These are phyloP conservation scores for Beta lomatogona DNA, from an alignment of 179 eudicot genomes.

Conservation along the genomic window DNA sequence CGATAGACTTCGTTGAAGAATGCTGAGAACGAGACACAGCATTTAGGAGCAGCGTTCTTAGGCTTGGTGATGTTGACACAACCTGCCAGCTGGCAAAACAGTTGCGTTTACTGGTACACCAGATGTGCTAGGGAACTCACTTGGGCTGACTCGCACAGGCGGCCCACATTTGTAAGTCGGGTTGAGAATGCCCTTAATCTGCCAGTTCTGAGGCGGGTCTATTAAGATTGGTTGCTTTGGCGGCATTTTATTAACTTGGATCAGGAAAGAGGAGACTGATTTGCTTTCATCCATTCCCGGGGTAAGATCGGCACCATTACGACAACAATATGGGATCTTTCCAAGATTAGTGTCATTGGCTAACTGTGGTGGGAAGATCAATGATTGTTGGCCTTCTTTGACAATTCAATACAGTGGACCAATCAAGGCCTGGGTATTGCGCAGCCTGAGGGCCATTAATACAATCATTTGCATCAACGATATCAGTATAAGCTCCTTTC, in stretches of 20 bases:
- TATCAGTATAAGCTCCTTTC: constrained; percentile 71
- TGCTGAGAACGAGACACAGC: constrained; percentile 88
- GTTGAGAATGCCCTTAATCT: constrained; percentile 60
- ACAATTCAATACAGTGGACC: constrained; percentile 68
- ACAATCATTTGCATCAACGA: constrained; percentile 64
- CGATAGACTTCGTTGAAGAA: constrained; percentile 75
- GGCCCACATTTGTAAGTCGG: constrained; percentile 68
- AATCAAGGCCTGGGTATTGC: constrained; percentile 57
- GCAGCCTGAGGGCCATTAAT: constrained; percentile 63
- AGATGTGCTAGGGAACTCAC: constrained; percentile 52
- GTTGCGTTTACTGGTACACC: constrained; percentile 55
- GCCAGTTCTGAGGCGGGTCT: constrained; percentile 80
- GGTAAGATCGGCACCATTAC: constrained; percentile 83
- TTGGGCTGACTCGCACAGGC: constrained; percentile 69
- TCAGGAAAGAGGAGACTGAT: constrained; percentile 59
- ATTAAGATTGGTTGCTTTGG: constrained; percentile 64
- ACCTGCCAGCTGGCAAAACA: constrained; percentile 91
- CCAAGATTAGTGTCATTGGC: constrained; percentile 73
- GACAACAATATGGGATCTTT: constrained; percentile 70
- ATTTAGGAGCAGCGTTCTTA: constrained; percentile 47
- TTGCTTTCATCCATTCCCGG: constrained; percentile 57
- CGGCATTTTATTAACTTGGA: constrained; percentile 91
- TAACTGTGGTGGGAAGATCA: constrained; percentile 70
- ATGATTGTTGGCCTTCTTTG: constrained; percentile 69
- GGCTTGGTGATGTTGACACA: constrained; percentile 59